Evolutionary conservation across 192 early-diverging fungal species (phyloP), one percentile per base, ranked within the genome.

Genomic region (Coemansia guatemalensis): DNA sequence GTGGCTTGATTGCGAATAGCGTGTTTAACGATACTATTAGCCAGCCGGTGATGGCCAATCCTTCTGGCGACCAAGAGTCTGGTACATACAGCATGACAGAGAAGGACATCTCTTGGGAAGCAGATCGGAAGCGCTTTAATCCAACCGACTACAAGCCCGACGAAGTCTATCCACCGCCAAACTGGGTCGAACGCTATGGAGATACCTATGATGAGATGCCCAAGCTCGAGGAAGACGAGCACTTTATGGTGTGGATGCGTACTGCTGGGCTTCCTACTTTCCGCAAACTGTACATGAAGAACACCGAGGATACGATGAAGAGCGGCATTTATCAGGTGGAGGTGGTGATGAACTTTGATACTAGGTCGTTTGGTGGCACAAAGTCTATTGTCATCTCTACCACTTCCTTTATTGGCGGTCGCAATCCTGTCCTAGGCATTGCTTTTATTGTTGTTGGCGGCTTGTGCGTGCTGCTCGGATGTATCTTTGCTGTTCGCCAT

Each of bases 241-340:
- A 89, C 48, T 92, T 99, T 66, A 91, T 95, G 66, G 97, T 99
- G 20, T 99, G 97, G 97, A 97, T 99, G 95, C 85, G 96, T 35
- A 93, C 92, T 0, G 94, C 94, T 20, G 95, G 96, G 9, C 83
- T 97, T 54, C 97, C 97, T 29, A 94, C 88, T 30, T 99, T 99
- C 82, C 83, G 96, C 54, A 99, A 99, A 78, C 82, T 99, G 48
- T 98, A 91, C 69, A 92, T 92, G 30, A 84, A 85, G 66, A 90
- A 94, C 68, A 84, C 84, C 35, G 57, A 75, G 4, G 78, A 80
- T 48, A 68, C 71, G 14, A 75, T 97, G 71, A 60, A 67, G 55
- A 73, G 60, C 52, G 95, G 95, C 21, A 82, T 74, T 18, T 99
- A 94, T 60, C 64, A 84, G 52, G 72, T 98, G 8, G 71, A 85